phyloP scores from a whole-genome alignment of 805 yeast species.

The Sugiyamaella mastotermitis region DNA sequence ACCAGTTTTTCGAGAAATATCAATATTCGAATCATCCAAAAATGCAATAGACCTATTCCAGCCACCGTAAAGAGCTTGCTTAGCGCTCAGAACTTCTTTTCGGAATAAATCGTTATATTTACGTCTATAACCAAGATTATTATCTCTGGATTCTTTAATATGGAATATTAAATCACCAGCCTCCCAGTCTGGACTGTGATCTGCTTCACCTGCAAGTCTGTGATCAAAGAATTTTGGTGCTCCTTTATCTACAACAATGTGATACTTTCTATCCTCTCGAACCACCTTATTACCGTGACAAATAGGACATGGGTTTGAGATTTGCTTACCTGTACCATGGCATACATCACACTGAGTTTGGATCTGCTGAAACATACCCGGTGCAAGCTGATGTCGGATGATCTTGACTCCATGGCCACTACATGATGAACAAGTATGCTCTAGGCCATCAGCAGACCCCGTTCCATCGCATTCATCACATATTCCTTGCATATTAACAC shows the following conservation, averaged over 20 bases:
- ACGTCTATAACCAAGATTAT: conserved; percentile 81
- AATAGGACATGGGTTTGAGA: conserved; percentile 54
- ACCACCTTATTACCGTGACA: conserved; percentile 71
- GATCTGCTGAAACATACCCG: conserved; percentile 83
- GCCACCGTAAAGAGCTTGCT: conserved; percentile 72
- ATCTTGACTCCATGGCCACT: conserved; percentile 66
- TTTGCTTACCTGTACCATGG: conserved; percentile 66
- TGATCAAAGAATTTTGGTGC: conserved; percentile 53
- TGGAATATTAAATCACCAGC: conserved; percentile 75
- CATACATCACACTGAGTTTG: conserved; percentile 77
- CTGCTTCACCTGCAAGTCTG: conserved; percentile 69
- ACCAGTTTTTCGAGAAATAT: conserved; percentile 49
- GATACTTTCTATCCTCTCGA: conserved; percentile 49
- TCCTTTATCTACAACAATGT: conserved; percentile 65
- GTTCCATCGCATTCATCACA: conserved; percentile 78
- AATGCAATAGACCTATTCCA: conserved; percentile 69
- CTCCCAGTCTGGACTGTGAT: conserved; percentile 72
- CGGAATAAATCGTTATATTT: conserved; percentile 69
- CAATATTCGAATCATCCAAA: conserved; percentile 52
- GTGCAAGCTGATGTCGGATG: conserved; percentile 71
- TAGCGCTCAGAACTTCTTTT: conserved; percentile 66
- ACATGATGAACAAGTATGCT: conserved; percentile 61
- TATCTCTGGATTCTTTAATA: conserved; percentile 47
- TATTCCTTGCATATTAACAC: conserved; percentile 60
- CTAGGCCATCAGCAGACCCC: conserved; percentile 77